phyloP scores from a whole-genome alignment of 345 rosid species.

The Atalantia buxifolia region DNA sequence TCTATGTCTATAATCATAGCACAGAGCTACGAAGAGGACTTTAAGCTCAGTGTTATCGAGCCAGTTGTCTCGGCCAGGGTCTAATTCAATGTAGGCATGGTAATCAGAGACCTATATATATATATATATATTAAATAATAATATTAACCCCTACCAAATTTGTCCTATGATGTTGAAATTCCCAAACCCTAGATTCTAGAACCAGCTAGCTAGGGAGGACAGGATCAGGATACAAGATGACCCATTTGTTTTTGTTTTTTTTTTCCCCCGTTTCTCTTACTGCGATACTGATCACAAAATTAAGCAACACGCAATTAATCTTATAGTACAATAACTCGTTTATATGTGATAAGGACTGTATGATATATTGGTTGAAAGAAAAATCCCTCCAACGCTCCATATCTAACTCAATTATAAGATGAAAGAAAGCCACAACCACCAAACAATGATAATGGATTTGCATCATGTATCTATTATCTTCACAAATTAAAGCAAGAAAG shows the following conservation, averaged over 20 bases:
- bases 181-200: conserved; percentile 20
- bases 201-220: neutral
- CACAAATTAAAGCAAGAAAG: neutral
- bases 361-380: neutral
- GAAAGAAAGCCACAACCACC: neutral
- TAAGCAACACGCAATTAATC: neutral
- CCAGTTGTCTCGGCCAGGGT: neutral
- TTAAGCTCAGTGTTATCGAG: conserved; percentile 7
- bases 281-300: neutral
- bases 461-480: neutral
- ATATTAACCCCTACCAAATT: neutral
- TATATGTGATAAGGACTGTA: too few species aligned
- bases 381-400: neutral
- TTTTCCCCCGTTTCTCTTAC: neutral
- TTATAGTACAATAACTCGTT: neutral
- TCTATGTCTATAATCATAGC: neutral
- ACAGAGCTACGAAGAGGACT: neutral
- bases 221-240: too few species aligned
- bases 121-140: neutral
- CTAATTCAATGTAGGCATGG: conserved; percentile 5
- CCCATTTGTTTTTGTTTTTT: too few species aligned
- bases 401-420: neutral
- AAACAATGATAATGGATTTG: neutral
- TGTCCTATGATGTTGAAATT: neutral
- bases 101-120: neutral